A percentile compares a stretch with the other conserved stretches of the same genome.
phyloP scores from a whole-genome alignment of 352 stramenopile genomes.

The Thalassiosira delicatula region DNA sequence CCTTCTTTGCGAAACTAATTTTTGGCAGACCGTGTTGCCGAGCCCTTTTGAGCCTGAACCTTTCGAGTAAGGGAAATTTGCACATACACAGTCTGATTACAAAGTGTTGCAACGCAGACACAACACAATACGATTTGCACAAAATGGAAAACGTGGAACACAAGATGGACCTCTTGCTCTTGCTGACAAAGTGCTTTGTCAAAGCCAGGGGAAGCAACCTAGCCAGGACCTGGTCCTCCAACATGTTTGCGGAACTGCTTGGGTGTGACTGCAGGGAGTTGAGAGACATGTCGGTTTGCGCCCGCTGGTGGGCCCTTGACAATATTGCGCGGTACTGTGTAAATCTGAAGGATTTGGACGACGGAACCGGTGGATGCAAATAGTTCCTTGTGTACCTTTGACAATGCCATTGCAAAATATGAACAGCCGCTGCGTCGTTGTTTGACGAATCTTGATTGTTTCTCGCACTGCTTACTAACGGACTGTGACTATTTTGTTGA shows the following conservation, averaged over 20 bases:
- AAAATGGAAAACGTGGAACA: conserved; percentile 46
- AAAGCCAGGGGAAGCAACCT: conserved; percentile 43
- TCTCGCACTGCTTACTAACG: no score
- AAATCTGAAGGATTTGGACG: no score
- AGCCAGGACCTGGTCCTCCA: conserved; percentile 44
- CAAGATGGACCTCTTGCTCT: conserved; percentile 47
- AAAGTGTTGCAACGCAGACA: conserved; percentile 38
- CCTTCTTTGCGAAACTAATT: conserved; percentile 55
- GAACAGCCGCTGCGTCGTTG: no score
- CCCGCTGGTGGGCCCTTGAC: no score
- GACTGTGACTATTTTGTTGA: no score
- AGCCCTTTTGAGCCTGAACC: conserved; percentile 44
- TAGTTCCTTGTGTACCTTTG: no score
- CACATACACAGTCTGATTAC: conserved; percentile 61
- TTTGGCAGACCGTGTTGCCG: conserved; percentile 47
- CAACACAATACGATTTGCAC: conserved; percentile 23
- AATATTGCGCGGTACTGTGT: no score
- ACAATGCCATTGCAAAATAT: no score
- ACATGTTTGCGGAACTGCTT: conserved; percentile 45
- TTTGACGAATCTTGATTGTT: no score
- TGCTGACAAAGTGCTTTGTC: conserved; percentile 54
- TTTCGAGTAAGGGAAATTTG: conserved; percentile 25
- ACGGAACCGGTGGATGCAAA: no score
- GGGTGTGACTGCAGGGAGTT: no score
- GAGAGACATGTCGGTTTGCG: no score